Evolutionary conservation across 1,139 yeast species (phyloP).

Genomic region (Taphrina pruni): DNA sequence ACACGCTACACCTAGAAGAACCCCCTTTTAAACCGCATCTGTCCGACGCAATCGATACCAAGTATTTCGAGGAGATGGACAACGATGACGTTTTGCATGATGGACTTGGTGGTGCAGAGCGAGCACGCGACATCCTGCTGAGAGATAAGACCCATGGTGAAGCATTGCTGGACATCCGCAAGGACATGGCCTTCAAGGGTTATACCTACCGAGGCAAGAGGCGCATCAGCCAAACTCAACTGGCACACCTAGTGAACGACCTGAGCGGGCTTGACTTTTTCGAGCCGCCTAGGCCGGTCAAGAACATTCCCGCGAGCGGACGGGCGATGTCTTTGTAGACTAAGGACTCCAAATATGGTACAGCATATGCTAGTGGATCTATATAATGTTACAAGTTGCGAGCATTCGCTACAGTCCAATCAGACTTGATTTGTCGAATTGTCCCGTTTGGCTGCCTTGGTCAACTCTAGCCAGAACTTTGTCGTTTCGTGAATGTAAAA

Average conservation of each 20-base stretch:
- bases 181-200: slow-evolving; percentile 42
- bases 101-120: background rate
- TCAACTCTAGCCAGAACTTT: slow-evolving; percentile 30
- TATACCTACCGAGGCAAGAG: slow-evolving; percentile 32
- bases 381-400: background rate
- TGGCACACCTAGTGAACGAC: background rate
- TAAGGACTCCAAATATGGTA: background rate
- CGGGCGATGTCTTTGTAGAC: slow-evolving; percentile 35
- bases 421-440: slow-evolving; percentile 7
- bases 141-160: slow-evolving; percentile 38
- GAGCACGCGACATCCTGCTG: slow-evolving; percentile 41
- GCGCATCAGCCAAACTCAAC: slow-evolving; percentile 4
- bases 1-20: slow-evolving; percentile 68
- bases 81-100: slow-evolving; percentile 36
- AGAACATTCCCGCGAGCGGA: background rate
- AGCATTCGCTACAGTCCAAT: background rate
- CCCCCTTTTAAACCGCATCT: slow-evolving; percentile 82
- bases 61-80: slow-evolving; percentile 68
- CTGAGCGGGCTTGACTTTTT: background rate
- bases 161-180: slow-evolving; percentile 31
- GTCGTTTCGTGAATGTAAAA: slow-evolving; percentile 39
- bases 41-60: slow-evolving; percentile 86
- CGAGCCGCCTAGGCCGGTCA: background rate
- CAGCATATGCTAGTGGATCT: background rate
- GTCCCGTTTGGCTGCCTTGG: background rate